Evolutionary conservation across 2,329 filamentous ascomycete species (phyloP).

Genomic region (Mollisia scopiformis): DNA sequence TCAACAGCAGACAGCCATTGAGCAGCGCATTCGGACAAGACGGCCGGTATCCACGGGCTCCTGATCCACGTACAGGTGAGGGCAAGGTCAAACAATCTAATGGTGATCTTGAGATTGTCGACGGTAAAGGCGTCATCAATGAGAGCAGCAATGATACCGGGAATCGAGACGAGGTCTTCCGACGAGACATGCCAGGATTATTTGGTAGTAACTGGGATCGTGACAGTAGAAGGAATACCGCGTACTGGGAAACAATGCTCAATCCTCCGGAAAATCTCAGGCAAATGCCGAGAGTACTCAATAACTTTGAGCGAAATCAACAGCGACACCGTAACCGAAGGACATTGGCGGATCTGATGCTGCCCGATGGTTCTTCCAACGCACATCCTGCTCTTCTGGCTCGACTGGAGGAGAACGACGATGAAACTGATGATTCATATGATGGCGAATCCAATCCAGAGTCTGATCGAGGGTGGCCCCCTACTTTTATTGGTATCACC

Average conservation of each 20-base stretch:
- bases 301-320: conserved; percentile 18
- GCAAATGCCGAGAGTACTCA: conserved; percentile 24
- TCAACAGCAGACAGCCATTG: conserved; percentile 74
- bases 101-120: conserved; percentile 66
- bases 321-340: conserved; percentile 13
- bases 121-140: conserved; percentile 61
- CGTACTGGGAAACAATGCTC: conserved; percentile 33
- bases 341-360: conserved; percentile 11
- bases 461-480: conserved; percentile 28
- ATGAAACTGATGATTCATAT: conserved; percentile 20
- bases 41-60: conserved; percentile 66
- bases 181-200: conserved; percentile 44
- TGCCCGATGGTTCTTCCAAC: neutral
- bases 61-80: conserved; percentile 59
- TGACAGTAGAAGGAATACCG: conserved; percentile 8
- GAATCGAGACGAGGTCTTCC: conserved; percentile 63
- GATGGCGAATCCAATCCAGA: conserved; percentile 14
- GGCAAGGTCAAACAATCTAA: conserved; percentile 67
- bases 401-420: neutral
- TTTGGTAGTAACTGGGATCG: conserved; percentile 34
- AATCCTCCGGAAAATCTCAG: conserved; percentile 31
- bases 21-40: conserved; percentile 76
- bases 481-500: conserved; percentile 29
- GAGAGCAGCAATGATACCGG: conserved; percentile 63
- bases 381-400: conserved; percentile 1